Evolutionary conservation across 208 protist genomes (phyloP).

Genomic region (Leishmania mexicana): DNA sequence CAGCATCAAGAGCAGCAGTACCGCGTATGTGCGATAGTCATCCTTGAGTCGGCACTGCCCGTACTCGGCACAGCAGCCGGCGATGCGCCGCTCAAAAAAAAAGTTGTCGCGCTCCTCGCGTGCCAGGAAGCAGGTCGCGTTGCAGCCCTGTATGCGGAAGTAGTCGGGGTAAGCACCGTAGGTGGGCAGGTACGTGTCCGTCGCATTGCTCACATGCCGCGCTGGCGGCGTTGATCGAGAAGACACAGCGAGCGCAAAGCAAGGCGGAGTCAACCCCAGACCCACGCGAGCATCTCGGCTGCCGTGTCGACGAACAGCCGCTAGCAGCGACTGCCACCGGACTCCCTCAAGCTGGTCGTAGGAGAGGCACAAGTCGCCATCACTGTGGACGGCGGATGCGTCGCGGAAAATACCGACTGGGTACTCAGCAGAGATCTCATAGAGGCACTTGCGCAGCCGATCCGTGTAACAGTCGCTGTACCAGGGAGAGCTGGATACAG

Average conservation of each 20-base stretch:
- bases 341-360: neutral
- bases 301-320: neutral
- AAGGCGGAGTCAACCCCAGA: neutral
- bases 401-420: slow-evolving; percentile 23
- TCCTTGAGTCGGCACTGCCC: slow-evolving; percentile 56
- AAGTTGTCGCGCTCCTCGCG: slow-evolving; percentile 4
- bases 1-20: slow-evolving; percentile 45
- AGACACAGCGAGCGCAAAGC: neutral
- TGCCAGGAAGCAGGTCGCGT: slow-evolving; percentile 36
- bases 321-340: neutral
- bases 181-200: slow-evolving; percentile 45
- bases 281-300: neutral
- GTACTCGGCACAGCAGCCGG: slow-evolving; percentile 55
- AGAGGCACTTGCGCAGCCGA: slow-evolving; percentile 22
- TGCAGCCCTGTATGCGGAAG: slow-evolving; percentile 34
- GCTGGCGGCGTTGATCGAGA: neutral
- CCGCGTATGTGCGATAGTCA: slow-evolving; percentile 47
- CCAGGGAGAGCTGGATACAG: slow-evolving; percentile 26
- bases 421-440: neutral
- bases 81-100: slow-evolving; percentile 20
- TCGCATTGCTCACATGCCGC: slow-evolving; percentile 28
- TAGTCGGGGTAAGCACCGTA: slow-evolving; percentile 35
- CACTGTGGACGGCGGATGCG: neutral
- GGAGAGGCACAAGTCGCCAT: neutral
- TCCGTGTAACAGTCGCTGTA: slow-evolving; percentile 30